phyloP scores from a whole-genome alignment of 2,329 filamentous ascomycete species.

The Alternaria angustiovoidea region DNA sequence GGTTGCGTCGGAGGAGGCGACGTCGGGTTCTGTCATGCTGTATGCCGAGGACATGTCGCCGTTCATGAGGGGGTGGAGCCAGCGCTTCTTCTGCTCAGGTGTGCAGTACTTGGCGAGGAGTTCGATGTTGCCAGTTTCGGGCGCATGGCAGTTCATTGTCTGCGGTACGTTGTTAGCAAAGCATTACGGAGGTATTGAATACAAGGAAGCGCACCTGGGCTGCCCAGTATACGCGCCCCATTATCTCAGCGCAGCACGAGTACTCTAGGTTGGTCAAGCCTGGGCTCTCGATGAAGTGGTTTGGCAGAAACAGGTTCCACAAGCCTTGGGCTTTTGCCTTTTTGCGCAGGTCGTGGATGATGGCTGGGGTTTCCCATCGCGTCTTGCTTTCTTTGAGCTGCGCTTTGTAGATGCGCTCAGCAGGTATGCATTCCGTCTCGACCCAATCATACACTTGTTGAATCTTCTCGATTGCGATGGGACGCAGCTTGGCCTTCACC shows the following conservation, averaged over 20 bases:
- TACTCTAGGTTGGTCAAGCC: constrained; percentile 59
- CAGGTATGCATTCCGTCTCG: constrained; percentile 56
- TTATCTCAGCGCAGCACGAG: constrained; percentile 57
- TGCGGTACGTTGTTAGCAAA: constrained; percentile 14
- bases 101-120: constrained; percentile 62
- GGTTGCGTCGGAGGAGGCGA: constrained; percentile 60
- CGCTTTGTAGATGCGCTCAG: constrained; percentile 54
- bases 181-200: background rate
- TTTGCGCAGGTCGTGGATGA: constrained; percentile 54
- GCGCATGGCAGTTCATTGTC: constrained; percentile 58
- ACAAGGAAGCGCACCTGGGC: constrained; percentile 41
- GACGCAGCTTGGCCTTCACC: constrained; percentile 62
- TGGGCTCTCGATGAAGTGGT: constrained; percentile 54
- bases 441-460: constrained; percentile 55
- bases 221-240: constrained; percentile 58
- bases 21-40: constrained; percentile 62
- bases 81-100: constrained; percentile 59
- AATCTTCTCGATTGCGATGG: constrained; percentile 54
- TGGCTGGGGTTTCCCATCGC: constrained; percentile 52
- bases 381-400: constrained; percentile 42
- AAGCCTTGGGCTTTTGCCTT: constrained; percentile 53
- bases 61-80: constrained; percentile 59
- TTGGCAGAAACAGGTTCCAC: constrained; percentile 54
- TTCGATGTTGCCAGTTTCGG: constrained; percentile 63
- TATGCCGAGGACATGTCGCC: constrained; percentile 60